Evolutionary conservation across 176 grass and related monocot species (phyloP).

Genomic region (Paspalum notatum): DNA sequence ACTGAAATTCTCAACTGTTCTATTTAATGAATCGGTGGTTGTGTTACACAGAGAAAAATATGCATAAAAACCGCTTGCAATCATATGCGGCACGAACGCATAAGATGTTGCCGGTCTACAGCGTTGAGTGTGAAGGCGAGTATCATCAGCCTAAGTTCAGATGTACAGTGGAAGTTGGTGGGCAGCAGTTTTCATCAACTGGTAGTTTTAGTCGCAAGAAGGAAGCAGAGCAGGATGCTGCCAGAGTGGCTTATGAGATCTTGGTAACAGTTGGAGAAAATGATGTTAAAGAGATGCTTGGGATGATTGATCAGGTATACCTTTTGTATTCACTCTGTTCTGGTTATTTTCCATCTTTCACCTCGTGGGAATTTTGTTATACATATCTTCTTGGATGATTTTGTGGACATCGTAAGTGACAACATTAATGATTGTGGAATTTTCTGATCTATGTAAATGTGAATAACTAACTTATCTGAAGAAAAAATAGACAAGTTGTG

Average conservation of each 20-base stretch:
- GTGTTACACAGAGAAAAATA: slow-evolving; percentile 41
- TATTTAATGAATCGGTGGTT: slow-evolving; percentile 4
- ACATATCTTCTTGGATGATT: slow-evolving; percentile 2
- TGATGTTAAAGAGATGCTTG: slow-evolving; percentile 7
- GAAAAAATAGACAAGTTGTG: neutral
- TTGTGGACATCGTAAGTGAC: neutral
- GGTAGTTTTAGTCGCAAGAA: slow-evolving; percentile 49
- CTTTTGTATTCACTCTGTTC: neutral
- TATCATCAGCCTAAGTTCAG: slow-evolving; percentile 48
- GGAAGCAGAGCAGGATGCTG: slow-evolving; percentile 67
- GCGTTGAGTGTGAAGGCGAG: slow-evolving; percentile 30
- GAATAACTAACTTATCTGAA: slow-evolving; percentile 3
- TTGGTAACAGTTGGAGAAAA: slow-evolving; percentile 30
- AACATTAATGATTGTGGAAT: neutral
- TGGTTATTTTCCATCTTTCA: slow-evolving; percentile 25
- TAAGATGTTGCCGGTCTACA: slow-evolving; percentile 47
- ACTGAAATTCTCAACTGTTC: slow-evolving; percentile 24
- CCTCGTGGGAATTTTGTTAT: slow-evolving; percentile 10
- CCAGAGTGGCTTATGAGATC: slow-evolving; percentile 48
- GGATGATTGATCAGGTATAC: slow-evolving; percentile 56
- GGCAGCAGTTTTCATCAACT: slow-evolving; percentile 42
- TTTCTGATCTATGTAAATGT: slow-evolving; percentile 11
- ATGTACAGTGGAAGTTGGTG: slow-evolving; percentile 50
- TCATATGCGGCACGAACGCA: slow-evolving; percentile 21
- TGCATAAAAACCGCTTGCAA: slow-evolving; percentile 55